These are phyloP conservation scores for Cinnamomum micranthum DNA, from an alignment of 164 flowering plant species.

Conservation along the genomic window DNA sequence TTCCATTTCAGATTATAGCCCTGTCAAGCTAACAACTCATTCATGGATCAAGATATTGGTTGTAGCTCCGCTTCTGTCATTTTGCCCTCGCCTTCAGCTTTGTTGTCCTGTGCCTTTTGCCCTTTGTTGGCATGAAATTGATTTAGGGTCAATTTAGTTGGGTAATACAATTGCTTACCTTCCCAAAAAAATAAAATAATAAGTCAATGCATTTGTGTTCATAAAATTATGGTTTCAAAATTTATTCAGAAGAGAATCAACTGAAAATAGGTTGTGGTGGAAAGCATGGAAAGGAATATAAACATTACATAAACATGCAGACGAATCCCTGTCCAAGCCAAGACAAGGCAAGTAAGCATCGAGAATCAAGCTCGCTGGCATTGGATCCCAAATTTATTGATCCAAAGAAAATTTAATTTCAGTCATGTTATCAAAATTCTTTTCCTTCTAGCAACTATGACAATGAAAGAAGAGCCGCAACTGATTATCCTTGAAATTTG, in stretches of 20 bases:
- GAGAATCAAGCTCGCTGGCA: not conserved
- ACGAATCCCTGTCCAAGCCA: not conserved
- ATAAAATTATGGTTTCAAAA: not conserved
- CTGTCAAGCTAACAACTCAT: too few relatives aligned
- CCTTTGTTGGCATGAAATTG: too few relatives aligned
- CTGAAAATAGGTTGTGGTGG: not conserved
- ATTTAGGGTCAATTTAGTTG: too few relatives aligned
- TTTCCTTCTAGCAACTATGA: not conserved
- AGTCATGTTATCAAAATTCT: not conserved
- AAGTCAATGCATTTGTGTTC: too few relatives aligned
- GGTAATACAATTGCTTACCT: too few relatives aligned
- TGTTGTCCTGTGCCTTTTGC: too few relatives aligned
- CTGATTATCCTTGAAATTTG: constrained; percentile 2
- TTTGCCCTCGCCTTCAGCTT: too few relatives aligned
- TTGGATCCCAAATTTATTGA: constrained; percentile 5
- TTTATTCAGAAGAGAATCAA: not conserved
- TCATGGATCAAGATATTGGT: too few relatives aligned
- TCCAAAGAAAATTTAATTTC: constrained; percentile 2
- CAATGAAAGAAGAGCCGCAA: not conserved
- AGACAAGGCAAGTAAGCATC: not conserved
- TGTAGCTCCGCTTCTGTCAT: too few relatives aligned
- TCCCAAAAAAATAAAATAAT: too few relatives aligned
- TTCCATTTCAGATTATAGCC: too few relatives aligned
- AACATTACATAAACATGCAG: not conserved
- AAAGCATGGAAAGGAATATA: not conserved